Percentiles rank a stretch among this genome's conserved stretches.
These are phyloP conservation scores for Suhomyces tanzawaensis DNA, from an alignment of 805 yeast species.

Conservation along the genomic window DNA sequence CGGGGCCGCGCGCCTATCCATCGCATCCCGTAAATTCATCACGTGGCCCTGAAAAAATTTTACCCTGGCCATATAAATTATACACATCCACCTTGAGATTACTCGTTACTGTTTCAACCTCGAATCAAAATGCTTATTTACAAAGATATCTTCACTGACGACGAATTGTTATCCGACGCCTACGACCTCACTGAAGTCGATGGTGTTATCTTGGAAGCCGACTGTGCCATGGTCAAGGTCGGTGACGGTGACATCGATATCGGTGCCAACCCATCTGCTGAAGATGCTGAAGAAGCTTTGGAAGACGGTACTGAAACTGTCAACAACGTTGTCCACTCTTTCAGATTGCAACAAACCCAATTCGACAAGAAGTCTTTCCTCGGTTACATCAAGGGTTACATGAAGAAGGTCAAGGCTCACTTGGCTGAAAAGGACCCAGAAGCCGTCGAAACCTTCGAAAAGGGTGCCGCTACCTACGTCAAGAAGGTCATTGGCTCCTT, in stretches of 20 bases:
- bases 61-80: constrained; percentile 4
- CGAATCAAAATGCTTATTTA: constrained; percentile 42
- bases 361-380: constrained; percentile 98
- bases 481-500: constrained; percentile 94
- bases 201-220: constrained; percentile 92
- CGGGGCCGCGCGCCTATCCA: constrained; percentile 1
- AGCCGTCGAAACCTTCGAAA: constrained; percentile 82
- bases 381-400: constrained; percentile 97
- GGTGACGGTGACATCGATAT: constrained; percentile 93
- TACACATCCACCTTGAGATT: neutral
- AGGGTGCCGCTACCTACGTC: constrained; percentile 95
- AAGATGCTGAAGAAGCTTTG: constrained; percentile 78
- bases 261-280: constrained; percentile 99
- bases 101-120: constrained; percentile 1
- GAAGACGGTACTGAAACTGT: constrained; percentile 89
- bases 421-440: constrained; percentile 91
- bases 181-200: constrained; percentile 87
- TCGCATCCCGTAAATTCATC: constrained; percentile 5
- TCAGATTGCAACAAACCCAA: constrained; percentile 93
- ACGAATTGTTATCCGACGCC: constrained; percentile 96
- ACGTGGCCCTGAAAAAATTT: constrained; percentile 8
- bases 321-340: constrained; percentile 97
- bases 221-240: constrained; percentile 89
- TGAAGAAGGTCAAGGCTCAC: constrained; percentile 92
- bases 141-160: constrained; percentile 84